Evolutionary conservation across 1,284 basidiomycete species (phyloP).

Genomic region (Pulveroboletus sp.): DNA sequence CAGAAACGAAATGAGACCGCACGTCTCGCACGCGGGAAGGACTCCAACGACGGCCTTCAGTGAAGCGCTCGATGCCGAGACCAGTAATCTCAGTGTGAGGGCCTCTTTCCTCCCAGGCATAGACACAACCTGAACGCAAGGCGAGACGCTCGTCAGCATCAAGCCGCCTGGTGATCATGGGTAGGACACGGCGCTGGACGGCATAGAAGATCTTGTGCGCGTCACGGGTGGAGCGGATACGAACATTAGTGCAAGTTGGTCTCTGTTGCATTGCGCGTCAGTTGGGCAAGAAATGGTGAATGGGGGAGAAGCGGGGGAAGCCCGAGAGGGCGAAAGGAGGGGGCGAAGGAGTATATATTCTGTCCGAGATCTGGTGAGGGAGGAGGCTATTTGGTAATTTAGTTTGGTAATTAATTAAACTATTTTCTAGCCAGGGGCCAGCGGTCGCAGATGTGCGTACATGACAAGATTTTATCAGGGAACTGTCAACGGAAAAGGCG

Average conservation of each 20-base stretch:
- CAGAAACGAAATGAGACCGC: constrained; percentile 32
- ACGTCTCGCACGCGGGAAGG: constrained; percentile 78
- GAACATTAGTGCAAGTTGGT: constrained; percentile 69
- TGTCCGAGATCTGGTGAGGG: constrained; percentile 34
- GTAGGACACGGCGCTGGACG: constrained; percentile 60
- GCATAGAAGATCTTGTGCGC: constrained; percentile 81
- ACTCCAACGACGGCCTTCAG: constrained; percentile 77
- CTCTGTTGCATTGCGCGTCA: constrained; percentile 52
- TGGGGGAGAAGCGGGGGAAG: not conserved
- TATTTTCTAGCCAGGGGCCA: constrained; percentile 32
- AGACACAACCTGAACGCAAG: constrained; percentile 69
- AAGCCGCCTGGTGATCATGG: constrained; percentile 74
- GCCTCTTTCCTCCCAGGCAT: constrained; percentile 83
- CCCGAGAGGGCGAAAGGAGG: constrained; percentile 11
- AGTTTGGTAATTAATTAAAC: constrained; percentile 44
- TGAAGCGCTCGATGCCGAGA: constrained; percentile 76
- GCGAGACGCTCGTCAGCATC: constrained; percentile 73
- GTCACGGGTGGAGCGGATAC: constrained; percentile 74
- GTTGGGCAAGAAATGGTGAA: not conserved
- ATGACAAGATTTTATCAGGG: constrained; percentile 28
- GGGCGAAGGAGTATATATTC: constrained; percentile 34
- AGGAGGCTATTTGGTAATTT: constrained; percentile 33
- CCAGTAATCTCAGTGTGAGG: constrained; percentile 75
- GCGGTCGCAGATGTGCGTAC: constrained; percentile 14
- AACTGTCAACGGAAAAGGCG: constrained; percentile 28